Evolutionary conservation across 2,329 filamentous ascomycete species (phyloP).

Genomic region (Pseudogymnoascus sp.): DNA sequence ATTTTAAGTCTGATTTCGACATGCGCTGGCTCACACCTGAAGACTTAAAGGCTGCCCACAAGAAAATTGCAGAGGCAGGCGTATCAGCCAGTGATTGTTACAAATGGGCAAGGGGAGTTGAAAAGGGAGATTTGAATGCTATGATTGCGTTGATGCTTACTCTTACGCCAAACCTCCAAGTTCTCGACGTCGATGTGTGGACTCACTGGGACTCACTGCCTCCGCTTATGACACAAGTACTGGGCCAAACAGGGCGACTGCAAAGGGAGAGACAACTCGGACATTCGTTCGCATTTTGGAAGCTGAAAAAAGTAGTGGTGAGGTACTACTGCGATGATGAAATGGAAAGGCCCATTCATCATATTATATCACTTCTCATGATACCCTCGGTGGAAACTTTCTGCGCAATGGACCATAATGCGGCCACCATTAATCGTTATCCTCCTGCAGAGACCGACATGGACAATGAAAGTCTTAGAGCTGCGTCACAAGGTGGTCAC

Average conservation of each 20-base stretch:
- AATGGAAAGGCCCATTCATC: background rate
- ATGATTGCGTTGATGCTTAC: background rate
- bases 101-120: background rate
- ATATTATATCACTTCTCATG: background rate
- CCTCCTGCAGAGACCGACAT: background rate
- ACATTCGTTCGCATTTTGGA: background rate
- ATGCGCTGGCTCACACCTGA: background rate
- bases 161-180: background rate
- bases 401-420: background rate
- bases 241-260: background rate
- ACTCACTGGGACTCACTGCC: background rate
- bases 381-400: background rate
- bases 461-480: background rate
- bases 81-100: background rate
- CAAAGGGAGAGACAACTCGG: background rate
- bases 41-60: background rate
- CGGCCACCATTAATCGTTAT: too few species aligned
- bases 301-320: background rate
- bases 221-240: background rate
- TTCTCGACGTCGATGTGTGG: background rate
- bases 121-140: background rate
- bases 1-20: background rate
- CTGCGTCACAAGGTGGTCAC: too few species aligned
- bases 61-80: background rate
- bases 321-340: background rate